Base-by-base conservation (phyloP, 1,139 yeast genomes). In the Suhomyces ambrosiae region DNA sequence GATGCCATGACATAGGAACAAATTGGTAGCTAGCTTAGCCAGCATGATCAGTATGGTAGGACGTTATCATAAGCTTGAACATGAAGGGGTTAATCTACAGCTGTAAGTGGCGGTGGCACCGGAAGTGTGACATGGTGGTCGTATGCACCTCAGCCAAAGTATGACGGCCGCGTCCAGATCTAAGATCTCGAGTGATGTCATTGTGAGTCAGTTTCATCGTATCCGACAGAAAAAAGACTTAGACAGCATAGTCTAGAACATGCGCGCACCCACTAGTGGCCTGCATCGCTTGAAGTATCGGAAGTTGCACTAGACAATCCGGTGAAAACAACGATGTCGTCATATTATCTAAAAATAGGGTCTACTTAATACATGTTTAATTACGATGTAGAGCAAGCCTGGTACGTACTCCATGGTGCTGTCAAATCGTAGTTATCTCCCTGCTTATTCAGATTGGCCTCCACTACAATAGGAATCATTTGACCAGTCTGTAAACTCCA, bases 381-480 rank as follows among this genome's bases (percentile, higher is more conserved):
- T 23, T 8, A 23, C 8, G 12, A 5, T 5, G 21, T 7, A 15
- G 29, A 14, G 13, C 42, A 38, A n/a, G 13, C 19, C 10, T 29
- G 30, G 14, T 34, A 42, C 15, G 23, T 21, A 18, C 25, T 18
- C 46, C 48, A 46, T 7, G 34, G 33, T 28, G 27, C 17, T 8
- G 18, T 12, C 32, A 33, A 27, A 23, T 42, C 34, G 22, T 27
- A 44, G 5, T 30, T 11, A n/a, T 42, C 25, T 10, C 36, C 39
- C 7, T 29, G 8, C 12, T 36, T 37, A 11, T 27, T 28, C 7
- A 7, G 22, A 7, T 37, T 28, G 25, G 35, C 42, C 27, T 44
- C 40, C 19, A 58, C 41, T 4, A 53, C 49, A 6, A 52, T 40
- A 2, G 57, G 57, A 11, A 53, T 37, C 40, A 52, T 46, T 23